Evolutionary conservation across 768 basidiomycete genomes (phyloP).

Genomic region (Russula earlei): DNA sequence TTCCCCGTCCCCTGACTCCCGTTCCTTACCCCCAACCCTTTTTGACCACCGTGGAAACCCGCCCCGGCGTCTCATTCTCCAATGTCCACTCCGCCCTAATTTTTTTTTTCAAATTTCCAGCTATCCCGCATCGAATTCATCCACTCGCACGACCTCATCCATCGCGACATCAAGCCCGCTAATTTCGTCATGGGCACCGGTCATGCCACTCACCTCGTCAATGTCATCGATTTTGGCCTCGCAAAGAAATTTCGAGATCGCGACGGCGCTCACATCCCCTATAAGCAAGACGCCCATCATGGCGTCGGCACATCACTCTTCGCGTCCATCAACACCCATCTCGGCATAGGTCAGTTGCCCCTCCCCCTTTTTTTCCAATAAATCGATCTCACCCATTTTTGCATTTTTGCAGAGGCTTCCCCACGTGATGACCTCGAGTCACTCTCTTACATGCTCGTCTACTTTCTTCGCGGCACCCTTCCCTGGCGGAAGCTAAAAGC

Average conservation of each 20-base stretch:
- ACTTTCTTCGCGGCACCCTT: conserved; percentile 67
- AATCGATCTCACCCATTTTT: background rate
- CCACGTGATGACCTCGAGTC: conserved; percentile 75
- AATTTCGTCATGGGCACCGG: conserved; percentile 96
- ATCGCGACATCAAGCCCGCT: conserved; percentile 97
- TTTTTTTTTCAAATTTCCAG: conserved; percentile 35
- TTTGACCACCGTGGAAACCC: conserved; percentile 3
- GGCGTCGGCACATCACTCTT: conserved; percentile 74
- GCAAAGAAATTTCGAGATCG: conserved; percentile 70
- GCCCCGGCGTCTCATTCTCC: background rate
- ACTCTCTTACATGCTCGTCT: conserved; percentile 75
- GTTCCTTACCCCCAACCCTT: background rate
- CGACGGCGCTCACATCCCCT: conserved; percentile 60
- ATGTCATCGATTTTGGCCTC: conserved; percentile 86
- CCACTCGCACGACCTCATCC: conserved; percentile 88
- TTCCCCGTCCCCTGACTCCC: conserved; percentile 1
- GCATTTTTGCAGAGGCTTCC: conserved; percentile 45
- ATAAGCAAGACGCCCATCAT: conserved; percentile 63
- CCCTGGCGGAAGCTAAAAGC: conserved; percentile 73
- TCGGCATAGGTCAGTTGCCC: conserved; percentile 54
- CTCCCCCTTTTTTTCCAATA: background rate
- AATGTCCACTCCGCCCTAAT: conserved; percentile 5
- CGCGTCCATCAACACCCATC: conserved; percentile 64
- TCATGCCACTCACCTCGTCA: conserved; percentile 62
- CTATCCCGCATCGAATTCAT: conserved; percentile 95